Evolutionary conservation across 208 protist genomes (phyloP).

Genomic region (Zelonia costaricensis): DNA sequence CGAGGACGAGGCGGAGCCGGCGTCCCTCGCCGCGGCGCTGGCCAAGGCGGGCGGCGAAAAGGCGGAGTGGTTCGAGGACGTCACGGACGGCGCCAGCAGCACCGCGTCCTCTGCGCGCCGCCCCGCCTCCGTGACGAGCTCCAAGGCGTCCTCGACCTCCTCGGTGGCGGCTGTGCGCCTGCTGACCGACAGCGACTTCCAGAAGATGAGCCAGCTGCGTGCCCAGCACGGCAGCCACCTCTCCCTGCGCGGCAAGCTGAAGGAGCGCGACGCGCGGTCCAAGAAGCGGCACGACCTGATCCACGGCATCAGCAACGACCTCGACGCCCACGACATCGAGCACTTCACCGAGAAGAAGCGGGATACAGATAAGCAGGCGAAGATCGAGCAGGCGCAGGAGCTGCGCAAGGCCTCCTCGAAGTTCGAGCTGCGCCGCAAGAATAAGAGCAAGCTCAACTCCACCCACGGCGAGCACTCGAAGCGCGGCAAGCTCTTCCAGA

Average conservation of each 20-base stretch:
- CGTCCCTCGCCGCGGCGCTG: slow-evolving; percentile 30
- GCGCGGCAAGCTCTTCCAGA: slow-evolving; percentile 89
- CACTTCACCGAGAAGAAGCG: slow-evolving; percentile 87
- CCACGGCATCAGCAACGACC: slow-evolving; percentile 77
- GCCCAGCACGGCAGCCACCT: slow-evolving; percentile 68
- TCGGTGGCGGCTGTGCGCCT: slow-evolving; percentile 63
- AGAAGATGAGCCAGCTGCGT: slow-evolving; percentile 79
- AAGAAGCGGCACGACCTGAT: slow-evolving; percentile 71
- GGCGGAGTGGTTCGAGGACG: slow-evolving; percentile 78
- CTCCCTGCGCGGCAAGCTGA: slow-evolving; percentile 73
- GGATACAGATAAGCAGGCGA: slow-evolving; percentile 76
- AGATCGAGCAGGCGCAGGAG: slow-evolving; percentile 84
- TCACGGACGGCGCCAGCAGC: slow-evolving; percentile 19
- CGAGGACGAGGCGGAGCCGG: slow-evolving; percentile 31
- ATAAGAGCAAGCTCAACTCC: slow-evolving; percentile 90
- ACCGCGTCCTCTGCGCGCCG: slow-evolving; percentile 18
- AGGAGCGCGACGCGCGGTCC: slow-evolving; percentile 52
- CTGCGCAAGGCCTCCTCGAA: slow-evolving; percentile 76
- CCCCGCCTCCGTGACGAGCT: slow-evolving; percentile 35
- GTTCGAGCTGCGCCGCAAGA: slow-evolving; percentile 90
- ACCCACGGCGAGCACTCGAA: slow-evolving; percentile 88
- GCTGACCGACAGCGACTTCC: slow-evolving; percentile 84
- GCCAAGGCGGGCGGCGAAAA: slow-evolving; percentile 5
- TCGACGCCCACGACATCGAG: slow-evolving; percentile 83
- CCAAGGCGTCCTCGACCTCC: slow-evolving; percentile 28